A percentile compares a stretch with the other conserved stretches of the same genome.
These are phyloP conservation scores for Kitagawia praeruptora DNA, from an alignment of 129 eudicot genomes.

Conservation along the genomic window DNA sequence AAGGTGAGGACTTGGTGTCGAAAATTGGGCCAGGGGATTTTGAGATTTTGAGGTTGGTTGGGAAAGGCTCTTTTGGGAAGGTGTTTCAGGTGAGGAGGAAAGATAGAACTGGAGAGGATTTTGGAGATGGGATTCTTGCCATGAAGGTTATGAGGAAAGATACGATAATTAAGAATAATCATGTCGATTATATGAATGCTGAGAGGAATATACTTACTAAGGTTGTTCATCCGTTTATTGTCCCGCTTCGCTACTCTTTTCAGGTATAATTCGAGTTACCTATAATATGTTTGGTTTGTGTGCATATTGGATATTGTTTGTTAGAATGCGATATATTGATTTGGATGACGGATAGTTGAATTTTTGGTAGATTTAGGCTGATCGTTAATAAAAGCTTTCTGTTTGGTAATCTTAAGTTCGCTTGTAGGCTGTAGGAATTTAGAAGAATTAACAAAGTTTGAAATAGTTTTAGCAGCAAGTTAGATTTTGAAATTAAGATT, in stretches of 20 bases:
- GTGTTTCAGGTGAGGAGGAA: conserved; percentile 81
- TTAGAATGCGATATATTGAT: background rate
- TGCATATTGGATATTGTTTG: background rate
- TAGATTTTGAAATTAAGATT: background rate
- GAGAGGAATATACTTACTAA: conserved; percentile 65
- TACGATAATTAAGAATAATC: conserved; percentile 81
- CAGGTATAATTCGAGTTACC: conserved; percentile 41
- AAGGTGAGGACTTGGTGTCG: conserved; percentile 13
- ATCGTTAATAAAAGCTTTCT: background rate
- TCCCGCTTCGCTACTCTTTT: conserved; percentile 88
- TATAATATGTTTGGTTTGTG: background rate
- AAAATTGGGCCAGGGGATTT: conserved; percentile 69
- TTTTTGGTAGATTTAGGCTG: background rate
- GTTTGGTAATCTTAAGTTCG: background rate
- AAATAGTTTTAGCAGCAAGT: background rate
- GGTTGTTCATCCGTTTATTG: conserved; percentile 87
- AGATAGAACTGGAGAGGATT: conserved; percentile 22
- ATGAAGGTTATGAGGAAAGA: conserved; percentile 97
- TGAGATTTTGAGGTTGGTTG: conserved; percentile 82
- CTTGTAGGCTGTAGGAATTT: background rate
- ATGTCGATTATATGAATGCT: conserved; percentile 94
- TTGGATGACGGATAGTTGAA: background rate
- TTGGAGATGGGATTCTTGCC: conserved; percentile 79
- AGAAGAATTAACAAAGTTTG: background rate
- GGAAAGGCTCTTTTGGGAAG: conserved; percentile 86